phyloP scores from a whole-genome alignment of 1,284 basidiomycete species.

The Ceratobasidium sp. region DNA sequence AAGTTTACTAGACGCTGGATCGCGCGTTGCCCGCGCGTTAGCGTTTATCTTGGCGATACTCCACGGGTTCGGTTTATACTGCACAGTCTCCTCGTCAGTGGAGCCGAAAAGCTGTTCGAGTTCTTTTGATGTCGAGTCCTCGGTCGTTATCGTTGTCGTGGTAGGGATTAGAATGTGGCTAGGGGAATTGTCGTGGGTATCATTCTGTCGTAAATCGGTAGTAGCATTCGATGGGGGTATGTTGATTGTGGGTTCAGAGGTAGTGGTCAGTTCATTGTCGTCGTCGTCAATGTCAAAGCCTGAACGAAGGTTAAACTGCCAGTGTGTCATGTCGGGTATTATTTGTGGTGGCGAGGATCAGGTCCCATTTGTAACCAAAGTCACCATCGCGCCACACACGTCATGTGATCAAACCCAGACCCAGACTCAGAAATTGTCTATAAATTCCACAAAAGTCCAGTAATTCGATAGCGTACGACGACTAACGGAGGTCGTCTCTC shows the following conservation, averaged over 20 bases:
- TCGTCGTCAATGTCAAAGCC: conserved; percentile 26
- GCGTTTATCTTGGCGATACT: conserved; percentile 41
- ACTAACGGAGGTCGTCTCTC: neutral
- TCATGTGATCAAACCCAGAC: no score
- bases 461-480: neutral
- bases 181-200: neutral
- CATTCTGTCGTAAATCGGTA: neutral
- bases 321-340: conserved; percentile 34
- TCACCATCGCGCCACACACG: neutral
- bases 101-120: conserved; percentile 27
- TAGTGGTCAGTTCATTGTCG: neutral
- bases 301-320: conserved; percentile 40
- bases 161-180: neutral
- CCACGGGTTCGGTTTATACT: conserved; percentile 43
- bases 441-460: neutral
- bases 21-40: neutral
- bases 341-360: conserved; percentile 6
- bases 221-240: neutral
- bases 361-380: neutral
- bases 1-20: neutral
- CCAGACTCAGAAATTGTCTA: no score
- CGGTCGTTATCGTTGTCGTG: neutral
- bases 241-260: neutral
- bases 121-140: neutral
- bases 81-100: neutral